A percentile compares a stretch with the other conserved stretches of the same genome.
phyloP scores from a whole-genome alignment of 2,329 filamentous ascomycete genomes.

The Berkeleyomyces rouxiae region DNA sequence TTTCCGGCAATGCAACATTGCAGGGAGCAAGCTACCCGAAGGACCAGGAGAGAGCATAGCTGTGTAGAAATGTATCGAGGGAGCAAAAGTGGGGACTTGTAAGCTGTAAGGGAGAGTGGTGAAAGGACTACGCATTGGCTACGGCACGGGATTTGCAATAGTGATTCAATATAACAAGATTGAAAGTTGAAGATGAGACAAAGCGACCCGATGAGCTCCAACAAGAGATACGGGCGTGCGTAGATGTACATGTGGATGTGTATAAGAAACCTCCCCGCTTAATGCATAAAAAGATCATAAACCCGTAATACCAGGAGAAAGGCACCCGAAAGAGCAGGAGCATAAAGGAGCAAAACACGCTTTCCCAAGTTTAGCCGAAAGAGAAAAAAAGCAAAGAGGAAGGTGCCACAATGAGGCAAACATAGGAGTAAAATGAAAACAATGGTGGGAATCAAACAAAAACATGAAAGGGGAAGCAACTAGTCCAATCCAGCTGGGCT shows the following conservation, averaged over 20 bases:
- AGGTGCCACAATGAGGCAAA: not conserved
- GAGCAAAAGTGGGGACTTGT: not conserved
- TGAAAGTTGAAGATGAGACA: not conserved
- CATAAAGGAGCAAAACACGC: not conserved
- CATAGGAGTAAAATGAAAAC: not conserved
- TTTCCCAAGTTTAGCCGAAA: not conserved
- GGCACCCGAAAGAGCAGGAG: not conserved
- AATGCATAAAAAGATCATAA: not conserved
- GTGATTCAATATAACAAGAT: not conserved
- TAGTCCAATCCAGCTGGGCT: not conserved
- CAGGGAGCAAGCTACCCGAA: conserved; percentile 41
- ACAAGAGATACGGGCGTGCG: not conserved
- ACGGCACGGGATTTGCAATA: not conserved
- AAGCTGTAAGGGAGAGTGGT: not conserved
- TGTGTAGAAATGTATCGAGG: not conserved
- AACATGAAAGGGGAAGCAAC: not conserved
- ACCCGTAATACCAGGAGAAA: not conserved
- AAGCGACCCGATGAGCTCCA: not conserved
- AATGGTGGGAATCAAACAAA: not conserved
- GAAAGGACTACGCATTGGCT: not conserved
- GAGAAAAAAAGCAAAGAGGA: not conserved
- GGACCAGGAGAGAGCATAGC: conserved; percentile 24
- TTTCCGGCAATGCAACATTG: conserved; percentile 66
- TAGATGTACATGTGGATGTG: not conserved
- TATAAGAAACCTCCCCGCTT: not conserved